These are phyloP conservation scores for Wickerhamiella kurtzmanii DNA, from an alignment of 805 yeast genomes.

Conservation along the genomic window DNA sequence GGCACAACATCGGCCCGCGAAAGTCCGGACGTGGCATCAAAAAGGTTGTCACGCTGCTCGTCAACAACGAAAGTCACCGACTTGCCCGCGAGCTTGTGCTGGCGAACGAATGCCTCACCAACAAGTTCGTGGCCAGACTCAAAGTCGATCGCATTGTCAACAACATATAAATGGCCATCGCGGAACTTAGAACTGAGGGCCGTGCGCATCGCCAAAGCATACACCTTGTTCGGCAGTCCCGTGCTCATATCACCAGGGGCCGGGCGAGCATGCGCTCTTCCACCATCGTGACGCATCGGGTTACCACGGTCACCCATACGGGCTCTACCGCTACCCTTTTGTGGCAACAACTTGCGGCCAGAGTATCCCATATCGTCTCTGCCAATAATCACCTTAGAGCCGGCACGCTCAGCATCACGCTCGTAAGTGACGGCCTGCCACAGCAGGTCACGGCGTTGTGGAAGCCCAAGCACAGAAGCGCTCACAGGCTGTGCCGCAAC, in stretches of 20 bases:
- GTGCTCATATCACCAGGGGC: conserved; percentile 88
- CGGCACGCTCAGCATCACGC: conserved; percentile 78
- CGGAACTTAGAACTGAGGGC: conserved; percentile 76
- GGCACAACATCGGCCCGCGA: conserved; percentile 49
- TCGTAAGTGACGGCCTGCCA: conserved; percentile 94
- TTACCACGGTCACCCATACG: conserved; percentile 94
- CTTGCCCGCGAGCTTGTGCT: conserved; percentile 21
- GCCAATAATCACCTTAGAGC: conserved; percentile 75
- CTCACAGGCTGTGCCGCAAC: conserved; percentile 63
- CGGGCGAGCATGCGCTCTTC: conserved; percentile 73
- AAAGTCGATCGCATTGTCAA: conserved; percentile 41
- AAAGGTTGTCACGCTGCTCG: conserved; percentile 45
- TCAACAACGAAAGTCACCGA: conserved; percentile 53
- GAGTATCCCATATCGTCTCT: conserved; percentile 79
- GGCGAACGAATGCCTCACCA: conserved; percentile 39
- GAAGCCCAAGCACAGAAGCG: conserved; percentile 50
- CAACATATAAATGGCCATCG: conserved; percentile 53
- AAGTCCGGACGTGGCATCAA: conserved; percentile 41
- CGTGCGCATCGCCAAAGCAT: conserved; percentile 60
- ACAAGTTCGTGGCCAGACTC: conserved; percentile 29
- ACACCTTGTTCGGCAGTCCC: conserved; percentile 57
- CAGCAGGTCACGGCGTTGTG: conserved; percentile 76
- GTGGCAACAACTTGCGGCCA: conserved; percentile 68
- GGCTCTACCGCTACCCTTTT: conserved; percentile 91
- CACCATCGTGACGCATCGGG: conserved; percentile 82